Base-by-base conservation (phyloP, 1,139 yeast genomes). In the Saccharomyces hybrid region DNA sequence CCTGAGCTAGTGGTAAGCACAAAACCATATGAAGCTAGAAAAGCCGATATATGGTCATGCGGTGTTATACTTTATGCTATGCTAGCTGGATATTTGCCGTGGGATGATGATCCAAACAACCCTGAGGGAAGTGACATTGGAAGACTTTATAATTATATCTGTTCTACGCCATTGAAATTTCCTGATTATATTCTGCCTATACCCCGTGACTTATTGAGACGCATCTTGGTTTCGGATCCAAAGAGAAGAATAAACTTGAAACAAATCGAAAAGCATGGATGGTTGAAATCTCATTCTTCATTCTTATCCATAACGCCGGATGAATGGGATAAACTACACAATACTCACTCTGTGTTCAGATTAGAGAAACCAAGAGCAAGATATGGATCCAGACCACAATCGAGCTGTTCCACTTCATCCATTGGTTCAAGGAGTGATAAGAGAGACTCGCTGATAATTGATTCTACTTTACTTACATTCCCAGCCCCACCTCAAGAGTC, bases 41-140 rank as follows among this genome's bases (percentile, higher is more conserved):
- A 89, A 70, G 97, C 89, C 26, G 99, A 93, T 71, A 86, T 91
- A 49, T 93, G 99, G 99, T 89, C 97, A 1, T 82, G 96, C 63
- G 99, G 99, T 53, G 91, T 95, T 32, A 93, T 93, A 55, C 75
- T 93, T 51, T 93, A 91, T 69, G 98, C 99, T n/a, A 93, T 95
- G 97, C 77, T 95, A 54, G 90, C 98, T 0, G 99, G 99, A 1
- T 95, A 93, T 70, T 78, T 93, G 59, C 99, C 99, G 1, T 93
- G 90, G 76, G 99, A 93, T 69, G 99, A 93, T 71, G 99, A 93
- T 70, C 93, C 96, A 28, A 88, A 87, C 54, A 93, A 95, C 68
- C 98, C 97, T 46, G 97, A 93, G 67, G 97, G 98, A 52, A 86
- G 89, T 53, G 95, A 93, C 71, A 91, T 93, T 64, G 88, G 91